Percentiles rank a stretch among this genome's conserved stretches.
phyloP scores from a whole-genome alignment of 75 land plant genomes.

The Isoetes taiwanensis region DNA sequence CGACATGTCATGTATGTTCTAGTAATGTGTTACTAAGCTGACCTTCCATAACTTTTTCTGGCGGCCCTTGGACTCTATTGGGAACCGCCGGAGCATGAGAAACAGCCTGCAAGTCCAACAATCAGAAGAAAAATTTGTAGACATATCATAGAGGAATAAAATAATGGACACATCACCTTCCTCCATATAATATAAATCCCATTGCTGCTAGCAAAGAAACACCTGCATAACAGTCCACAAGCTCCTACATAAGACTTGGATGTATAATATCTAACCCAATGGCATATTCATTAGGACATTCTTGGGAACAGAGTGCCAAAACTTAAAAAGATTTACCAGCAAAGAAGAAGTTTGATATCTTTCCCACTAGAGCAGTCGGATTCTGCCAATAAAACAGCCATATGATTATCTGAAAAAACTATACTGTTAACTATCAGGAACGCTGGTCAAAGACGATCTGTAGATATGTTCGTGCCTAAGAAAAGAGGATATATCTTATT shows the following conservation, averaged over 20 bases:
- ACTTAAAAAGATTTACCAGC: neutral
- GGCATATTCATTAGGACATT: no score
- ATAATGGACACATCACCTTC: neutral
- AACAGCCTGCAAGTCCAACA: neutral
- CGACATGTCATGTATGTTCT: no score
- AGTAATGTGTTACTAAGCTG: no score
- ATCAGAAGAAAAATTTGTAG: neutral
- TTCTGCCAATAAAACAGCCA: constrained; percentile 2
- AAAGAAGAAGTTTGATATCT: neutral
- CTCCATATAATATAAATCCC: neutral
- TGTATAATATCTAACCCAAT: no score
- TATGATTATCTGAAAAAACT: neutral
- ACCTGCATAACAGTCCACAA: neutral
- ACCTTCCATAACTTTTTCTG: neutral
- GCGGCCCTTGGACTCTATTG: constrained; percentile 2
- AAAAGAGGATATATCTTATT: no score
- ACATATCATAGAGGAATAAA: no score
- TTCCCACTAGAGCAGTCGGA: neutral
- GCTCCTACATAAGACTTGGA: neutral
- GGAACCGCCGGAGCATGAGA: neutral
- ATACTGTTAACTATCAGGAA: neutral
- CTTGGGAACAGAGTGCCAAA: no score
- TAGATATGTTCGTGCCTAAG: neutral
- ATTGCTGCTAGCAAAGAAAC: neutral
- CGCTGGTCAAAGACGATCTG: neutral